Evolutionary conservation across 352 stramenopile genomes (phyloP).

Genomic region (Phytophthora niederhauseri): DNA sequence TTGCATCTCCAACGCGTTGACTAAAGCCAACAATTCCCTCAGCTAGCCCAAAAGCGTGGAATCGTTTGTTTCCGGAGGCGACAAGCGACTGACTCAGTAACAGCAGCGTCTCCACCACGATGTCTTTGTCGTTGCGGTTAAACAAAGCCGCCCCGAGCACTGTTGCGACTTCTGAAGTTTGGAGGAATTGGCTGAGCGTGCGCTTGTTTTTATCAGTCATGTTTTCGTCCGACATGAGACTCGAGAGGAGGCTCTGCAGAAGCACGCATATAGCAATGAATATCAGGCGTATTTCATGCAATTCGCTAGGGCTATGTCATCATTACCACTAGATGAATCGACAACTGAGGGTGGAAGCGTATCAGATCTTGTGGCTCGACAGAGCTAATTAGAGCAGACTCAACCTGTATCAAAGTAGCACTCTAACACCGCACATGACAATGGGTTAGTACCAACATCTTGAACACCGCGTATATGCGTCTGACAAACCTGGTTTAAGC

Average conservation of each 20-base stretch:
- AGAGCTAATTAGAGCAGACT: constrained; percentile 57
- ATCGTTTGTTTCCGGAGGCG: constrained; percentile 60
- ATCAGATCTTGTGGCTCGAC: constrained; percentile 56
- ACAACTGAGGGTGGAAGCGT: constrained; percentile 69
- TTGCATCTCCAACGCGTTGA: constrained; percentile 57
- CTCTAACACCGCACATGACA: constrained; percentile 37
- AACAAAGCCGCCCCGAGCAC: constrained; percentile 70
- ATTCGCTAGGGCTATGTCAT: neutral
- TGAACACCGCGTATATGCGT: neutral
- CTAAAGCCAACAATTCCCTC: constrained; percentile 66
- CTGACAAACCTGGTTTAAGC: constrained; percentile 69
- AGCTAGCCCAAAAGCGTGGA: constrained; percentile 62
- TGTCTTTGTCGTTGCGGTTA: constrained; percentile 64
- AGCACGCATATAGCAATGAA: constrained; percentile 4
- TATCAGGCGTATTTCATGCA: neutral
- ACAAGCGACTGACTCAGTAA: constrained; percentile 59
- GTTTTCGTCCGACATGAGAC: constrained; percentile 47
- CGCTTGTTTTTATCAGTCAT: constrained; percentile 73
- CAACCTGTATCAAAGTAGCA: constrained; percentile 69
- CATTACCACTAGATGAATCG: constrained; percentile 72
- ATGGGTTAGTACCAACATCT: neutral
- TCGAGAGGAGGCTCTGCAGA: constrained; percentile 64
- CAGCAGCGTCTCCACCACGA: constrained; percentile 68
- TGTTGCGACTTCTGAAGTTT: constrained; percentile 68
- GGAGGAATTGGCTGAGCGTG: constrained; percentile 72